Conservation (phyloP, 2,329 filamentous ascomycete species). For the Epicoccum nigrum region DNA sequence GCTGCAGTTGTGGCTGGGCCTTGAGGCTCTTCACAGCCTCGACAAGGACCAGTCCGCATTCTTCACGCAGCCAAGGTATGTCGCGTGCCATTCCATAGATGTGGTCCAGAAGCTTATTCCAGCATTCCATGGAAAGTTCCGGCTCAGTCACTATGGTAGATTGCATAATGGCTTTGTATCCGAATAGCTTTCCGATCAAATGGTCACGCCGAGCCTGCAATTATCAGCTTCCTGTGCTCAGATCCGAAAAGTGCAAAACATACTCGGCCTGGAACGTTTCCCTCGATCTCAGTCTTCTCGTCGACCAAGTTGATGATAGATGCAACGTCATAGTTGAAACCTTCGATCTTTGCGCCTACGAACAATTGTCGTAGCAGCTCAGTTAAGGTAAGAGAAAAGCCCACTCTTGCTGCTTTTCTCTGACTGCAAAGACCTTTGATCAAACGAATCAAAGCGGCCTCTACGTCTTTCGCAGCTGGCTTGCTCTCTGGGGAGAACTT, state of each 20-base stretch:
- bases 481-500: conserved; percentile 49
- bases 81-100: conserved; percentile 76
- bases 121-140: conserved; percentile 61
- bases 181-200: conserved; percentile 84
- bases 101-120: conserved; percentile 72
- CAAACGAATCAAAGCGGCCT: conserved; percentile 57
- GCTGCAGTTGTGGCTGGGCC: conserved; percentile 54
- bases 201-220: conserved; percentile 81
- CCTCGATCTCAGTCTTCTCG: conserved; percentile 58
- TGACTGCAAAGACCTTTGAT: conserved; percentile 89
- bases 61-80: conserved; percentile 87
- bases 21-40: conserved; percentile 68
- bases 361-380: conserved; percentile 78
- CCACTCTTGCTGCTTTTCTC: conserved; percentile 83
- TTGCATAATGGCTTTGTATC: conserved; percentile 82
- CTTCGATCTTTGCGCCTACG: conserved; percentile 48
- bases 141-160: conserved; percentile 72
- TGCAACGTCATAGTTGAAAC: conserved; percentile 47
- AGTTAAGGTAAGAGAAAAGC: conserved; percentile 87
- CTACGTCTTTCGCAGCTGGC: conserved; percentile 47
- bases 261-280: conserved; percentile 61
- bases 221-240: conserved; percentile 2
- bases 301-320: conserved; percentile 59
- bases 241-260: conserved; percentile 19
- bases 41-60: conserved; percentile 83